Evolutionary conservation across 306 rosid species (phyloP), one percentile per base, ranked within the genome.

Genomic region (Urtica urens): DNA sequence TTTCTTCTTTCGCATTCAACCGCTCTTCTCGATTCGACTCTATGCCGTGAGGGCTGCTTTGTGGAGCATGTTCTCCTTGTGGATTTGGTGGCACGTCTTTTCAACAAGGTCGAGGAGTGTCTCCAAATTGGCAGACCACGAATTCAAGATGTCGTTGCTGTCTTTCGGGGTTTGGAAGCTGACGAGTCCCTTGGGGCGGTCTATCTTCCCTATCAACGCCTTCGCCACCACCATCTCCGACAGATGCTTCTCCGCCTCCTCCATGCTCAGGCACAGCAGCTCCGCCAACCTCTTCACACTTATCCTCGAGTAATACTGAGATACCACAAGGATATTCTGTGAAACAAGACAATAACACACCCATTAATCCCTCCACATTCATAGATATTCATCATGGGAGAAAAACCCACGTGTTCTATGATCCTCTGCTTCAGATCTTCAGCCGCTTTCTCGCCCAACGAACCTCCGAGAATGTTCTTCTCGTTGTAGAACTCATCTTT

Each of bases 201-300:
- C 99, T 53, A 90, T 85, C 75, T 90, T 90, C 2, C 95, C 94
- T 23, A 85, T 72, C 44, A 90, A 49, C 2, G 95, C 95, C 78
- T 90, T 90, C 21, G 99, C 81, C 66, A 90, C 99, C 22, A 90
- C 99, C 99, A 90, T 90, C 11, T 85, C 99, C 9, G 99, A 90
- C 27, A 90, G 87, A 71, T 90, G 94, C 68, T 79, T 90, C 87
- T 90, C 95, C 14, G 92, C 92, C 52, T 90, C 99, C 99, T 90
- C 68, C 54, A 17, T 31, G 57, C 79, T 76, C 47, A 86, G 83
- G 41, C 96, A 81, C 66, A 86, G 43, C 31, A 86, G 76, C 53
- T 79, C 83, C 24, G 86, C 83, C 70, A 86, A 75, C 77, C 93
- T 74, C 69, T 68, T 79, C 73, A 86, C 57, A 19, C 66, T 60